A percentile compares a stretch with the other conserved stretches of the same genome.
phyloP scores from a whole-genome alignment of 108 stramenopile genomes.

The Thalassiosira profunda region DNA sequence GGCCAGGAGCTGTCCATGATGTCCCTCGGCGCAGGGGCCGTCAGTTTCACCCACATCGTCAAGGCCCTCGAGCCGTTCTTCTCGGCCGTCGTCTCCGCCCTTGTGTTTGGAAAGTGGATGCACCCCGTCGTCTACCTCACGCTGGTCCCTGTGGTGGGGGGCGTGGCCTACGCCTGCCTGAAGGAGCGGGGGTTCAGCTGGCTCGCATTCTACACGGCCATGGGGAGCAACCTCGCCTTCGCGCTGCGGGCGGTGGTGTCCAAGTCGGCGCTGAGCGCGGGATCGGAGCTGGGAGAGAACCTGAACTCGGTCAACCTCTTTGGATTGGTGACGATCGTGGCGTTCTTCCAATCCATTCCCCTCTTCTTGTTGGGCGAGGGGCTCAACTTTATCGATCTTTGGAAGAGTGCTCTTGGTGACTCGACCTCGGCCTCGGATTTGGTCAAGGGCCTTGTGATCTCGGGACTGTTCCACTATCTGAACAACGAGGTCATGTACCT shows the following conservation, averaged over 20 bases:
- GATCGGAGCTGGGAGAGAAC: slow-evolving; percentile 59
- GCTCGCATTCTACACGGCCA: slow-evolving; percentile 92
- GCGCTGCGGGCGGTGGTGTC: slow-evolving; percentile 91
- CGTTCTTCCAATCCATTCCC: slow-evolving; percentile 82
- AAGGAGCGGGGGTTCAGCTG: slow-evolving; percentile 91
- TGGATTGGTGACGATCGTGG: slow-evolving; percentile 85
- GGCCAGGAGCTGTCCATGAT: slow-evolving; percentile 89
- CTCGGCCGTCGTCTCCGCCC: slow-evolving; percentile 74
- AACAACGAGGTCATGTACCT: slow-evolving; percentile 98
- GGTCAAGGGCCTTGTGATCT: slow-evolving; percentile 62
- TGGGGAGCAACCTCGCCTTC: slow-evolving; percentile 92
- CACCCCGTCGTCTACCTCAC: slow-evolving; percentile 73
- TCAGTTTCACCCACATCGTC: slow-evolving; percentile 92
- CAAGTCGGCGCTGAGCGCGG: slow-evolving; percentile 76
- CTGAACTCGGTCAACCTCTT: slow-evolving; percentile 91
- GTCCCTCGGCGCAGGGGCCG: slow-evolving; percentile 83
- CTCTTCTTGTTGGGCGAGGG: slow-evolving; percentile 75
- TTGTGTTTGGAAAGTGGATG: slow-evolving; percentile 84
- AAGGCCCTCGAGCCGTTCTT: slow-evolving; percentile 94
- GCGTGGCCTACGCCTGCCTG: slow-evolving; percentile 91
- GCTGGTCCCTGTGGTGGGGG: slow-evolving; percentile 90
- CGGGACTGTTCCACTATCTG: slow-evolving; percentile 93
- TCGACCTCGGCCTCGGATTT: slow-evolving; percentile 39
- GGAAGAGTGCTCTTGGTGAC: slow-evolving; percentile 45
- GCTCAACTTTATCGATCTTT: slow-evolving; percentile 51